phyloP scores from a whole-genome alignment of 2,329 filamentous ascomycete genomes.

The Aspergillus phoenicis region DNA sequence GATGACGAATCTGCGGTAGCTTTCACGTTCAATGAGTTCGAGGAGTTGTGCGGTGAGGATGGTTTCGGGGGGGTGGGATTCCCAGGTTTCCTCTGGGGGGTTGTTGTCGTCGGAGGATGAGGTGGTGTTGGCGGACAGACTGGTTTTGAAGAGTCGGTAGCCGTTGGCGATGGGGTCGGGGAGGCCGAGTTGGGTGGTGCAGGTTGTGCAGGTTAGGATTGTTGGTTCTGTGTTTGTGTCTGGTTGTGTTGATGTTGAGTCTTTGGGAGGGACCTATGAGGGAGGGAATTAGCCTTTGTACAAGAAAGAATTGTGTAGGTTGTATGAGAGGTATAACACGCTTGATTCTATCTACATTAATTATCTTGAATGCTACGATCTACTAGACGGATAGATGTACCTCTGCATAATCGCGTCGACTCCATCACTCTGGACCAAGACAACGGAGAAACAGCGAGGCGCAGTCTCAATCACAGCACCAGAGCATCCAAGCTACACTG shows the following conservation, averaged over 20 bases:
- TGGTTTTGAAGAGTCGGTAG: conserved; percentile 55
- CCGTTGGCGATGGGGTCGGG: conserved; percentile 48
- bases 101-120: too few relatives aligned
- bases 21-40: conserved; percentile 58
- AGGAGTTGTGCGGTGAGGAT: conserved; percentile 59
- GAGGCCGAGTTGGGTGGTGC: conserved; percentile 36
- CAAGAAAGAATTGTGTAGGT: not conserved
- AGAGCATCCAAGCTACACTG: conserved; percentile 16
- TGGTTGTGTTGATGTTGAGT: not conserved
- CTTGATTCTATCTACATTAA: not conserved
- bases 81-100: conserved; percentile 14
- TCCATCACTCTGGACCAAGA: conserved; percentile 30
- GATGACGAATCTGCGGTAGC: conserved; percentile 58
- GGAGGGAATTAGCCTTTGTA: conserved; percentile 14
- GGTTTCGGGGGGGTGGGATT: conserved; percentile 38
- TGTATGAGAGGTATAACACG: not conserved
- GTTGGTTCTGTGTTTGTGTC: conserved; percentile 34
- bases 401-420: conserved; percentile 39
- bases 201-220: conserved; percentile 35
- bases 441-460: conserved; percentile 29
- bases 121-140: conserved; percentile 32
- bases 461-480: conserved; percentile 17
- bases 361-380: not conserved
- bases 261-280: not conserved
- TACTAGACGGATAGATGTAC: conserved; percentile 31